Conservation (phyloP, 805 yeast genomes). For the Candida golubevii region DNA sequence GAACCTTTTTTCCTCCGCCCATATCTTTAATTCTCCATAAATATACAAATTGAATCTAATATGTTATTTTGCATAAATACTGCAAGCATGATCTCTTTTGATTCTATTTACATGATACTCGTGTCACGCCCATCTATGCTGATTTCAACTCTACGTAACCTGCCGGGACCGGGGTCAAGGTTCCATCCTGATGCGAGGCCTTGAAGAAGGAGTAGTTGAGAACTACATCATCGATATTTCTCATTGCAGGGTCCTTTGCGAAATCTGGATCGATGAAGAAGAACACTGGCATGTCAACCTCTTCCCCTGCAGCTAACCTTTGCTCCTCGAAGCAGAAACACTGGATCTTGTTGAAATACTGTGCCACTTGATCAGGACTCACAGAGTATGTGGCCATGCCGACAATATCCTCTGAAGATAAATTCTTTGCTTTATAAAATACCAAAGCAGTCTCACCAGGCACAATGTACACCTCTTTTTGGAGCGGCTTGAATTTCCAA, state of each 20-base stretch:
- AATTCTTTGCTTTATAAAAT: conserved; percentile 87
- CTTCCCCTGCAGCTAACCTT: conserved; percentile 89
- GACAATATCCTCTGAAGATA: conserved; percentile 80
- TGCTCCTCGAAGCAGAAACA: conserved; percentile 99
- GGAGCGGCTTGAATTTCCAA: conserved; percentile 94
- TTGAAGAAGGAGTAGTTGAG: conserved; percentile 90
- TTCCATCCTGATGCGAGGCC: conserved; percentile 44
- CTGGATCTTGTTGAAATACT: conserved; percentile 93
- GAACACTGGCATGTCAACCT: conserved; percentile 97
- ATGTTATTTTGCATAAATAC: too few species aligned
- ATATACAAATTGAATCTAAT: too few species aligned
- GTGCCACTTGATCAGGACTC: conserved; percentile 94
- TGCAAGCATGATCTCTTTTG: too few species aligned
- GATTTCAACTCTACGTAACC: conserved; percentile 7
- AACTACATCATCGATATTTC: conserved; percentile 83
- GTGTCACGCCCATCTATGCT: background rate
- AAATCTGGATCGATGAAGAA: conserved; percentile 96
- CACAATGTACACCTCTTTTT: conserved; percentile 82
- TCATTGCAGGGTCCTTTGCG: conserved; percentile 88
- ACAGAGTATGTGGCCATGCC: conserved; percentile 99
- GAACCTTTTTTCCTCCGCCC: too few species aligned
- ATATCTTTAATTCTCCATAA: too few species aligned
- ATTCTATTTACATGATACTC: too few species aligned
- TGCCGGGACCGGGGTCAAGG: conserved; percentile 36
- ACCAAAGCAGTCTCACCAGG: conserved; percentile 99